phyloP scores from a whole-genome alignment of 768 basidiomycete genomes.

The Tephrocybe sp. region DNA sequence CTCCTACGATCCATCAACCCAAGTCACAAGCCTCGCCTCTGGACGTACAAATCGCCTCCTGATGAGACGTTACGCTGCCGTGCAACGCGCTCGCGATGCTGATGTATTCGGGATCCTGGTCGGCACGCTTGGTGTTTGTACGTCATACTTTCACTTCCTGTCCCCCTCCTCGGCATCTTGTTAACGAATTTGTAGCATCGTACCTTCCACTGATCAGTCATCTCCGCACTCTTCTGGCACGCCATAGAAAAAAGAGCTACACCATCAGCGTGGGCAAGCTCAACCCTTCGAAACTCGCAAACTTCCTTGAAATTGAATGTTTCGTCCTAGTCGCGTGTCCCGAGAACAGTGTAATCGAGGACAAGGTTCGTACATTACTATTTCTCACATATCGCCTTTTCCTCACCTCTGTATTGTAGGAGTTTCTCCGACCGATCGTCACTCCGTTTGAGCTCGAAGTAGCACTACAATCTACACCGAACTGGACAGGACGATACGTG shows the following conservation, averaged over 20 bases:
- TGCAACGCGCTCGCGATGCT: constrained; percentile 87
- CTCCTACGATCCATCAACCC: constrained; percentile 65
- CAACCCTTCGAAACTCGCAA: constrained; percentile 91
- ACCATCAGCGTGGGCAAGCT: constrained; percentile 94
- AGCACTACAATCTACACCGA: constrained; percentile 66
- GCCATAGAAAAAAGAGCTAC: constrained; percentile 83
- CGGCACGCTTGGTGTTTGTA: constrained; percentile 88
- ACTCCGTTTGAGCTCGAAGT: constrained; percentile 91
- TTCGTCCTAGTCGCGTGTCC: constrained; percentile 94
- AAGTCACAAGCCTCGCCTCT: constrained; percentile 54
- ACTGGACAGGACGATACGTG: constrained; percentile 76
- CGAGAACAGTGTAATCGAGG: constrained; percentile 82
- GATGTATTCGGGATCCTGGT: constrained; percentile 96
- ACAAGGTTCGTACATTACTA: constrained; percentile 43
- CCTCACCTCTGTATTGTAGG: constrained; percentile 42
- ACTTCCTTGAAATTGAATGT: constrained; percentile 95
- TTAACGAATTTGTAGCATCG: constrained; percentile 45
- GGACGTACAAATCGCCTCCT: constrained; percentile 73
- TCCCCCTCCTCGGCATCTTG: background rate
- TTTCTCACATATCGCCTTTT: background rate
- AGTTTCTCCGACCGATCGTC: constrained; percentile 87
- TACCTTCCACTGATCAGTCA: constrained; percentile 85
- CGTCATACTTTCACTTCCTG: constrained; percentile 21
- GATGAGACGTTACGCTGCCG: constrained; percentile 83
- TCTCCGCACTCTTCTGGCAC: constrained; percentile 66